Base-by-base conservation (phyloP, 1,284 basidiomycete species). In the Leccinum pachyderme region DNA sequence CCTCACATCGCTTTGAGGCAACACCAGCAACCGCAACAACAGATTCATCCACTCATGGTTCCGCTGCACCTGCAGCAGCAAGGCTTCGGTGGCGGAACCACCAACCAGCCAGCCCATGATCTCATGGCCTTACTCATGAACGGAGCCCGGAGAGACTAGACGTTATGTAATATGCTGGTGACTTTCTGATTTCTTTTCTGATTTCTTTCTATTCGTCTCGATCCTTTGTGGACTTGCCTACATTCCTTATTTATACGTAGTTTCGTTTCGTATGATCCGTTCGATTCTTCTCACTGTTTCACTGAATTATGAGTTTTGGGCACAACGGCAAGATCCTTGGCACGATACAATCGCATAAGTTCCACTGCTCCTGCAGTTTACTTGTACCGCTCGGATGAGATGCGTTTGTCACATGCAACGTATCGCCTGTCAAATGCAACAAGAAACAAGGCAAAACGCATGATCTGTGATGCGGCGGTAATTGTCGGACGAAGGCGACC, bases 101-200 rank as follows among this genome's bases (percentile, higher is more conserved):
- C 73, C 66, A 79, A 75, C 56, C 85, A 83, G 63, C 80, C 82
- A 32, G 73, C 82, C 43, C 84, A 85, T 58, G 89, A 91, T 66
- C 72, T 91, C 60, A 90, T 91, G 83, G 83, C 89, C 43, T 77
- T 91, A 57, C 77, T 91, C 60, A 86, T 91, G 87, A 85, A 85
- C 53, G 85, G 84, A 51, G 65, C 73, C 58, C 78, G 75, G 71
- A 76, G 86, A 70, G 86, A 89, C 45, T 59, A 49, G 52, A 55
- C 47, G 48, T 51, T 59, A 52, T 59, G 58, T 27, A 41, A n/a
- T n/a, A n/a, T n/a, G n/a, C n/a, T 41, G 39, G 51, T 59, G 50
- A 61, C 51, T 53, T 47, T 53, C 49, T 57, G 55, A 52, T 58
- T 58, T 56, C 47, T 43, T 50, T 56, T 55, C 25, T 49, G 32